Evolutionary conservation across 2,329 filamentous ascomycete species (phyloP).

Genomic region (Metarhizium sp.): DNA sequence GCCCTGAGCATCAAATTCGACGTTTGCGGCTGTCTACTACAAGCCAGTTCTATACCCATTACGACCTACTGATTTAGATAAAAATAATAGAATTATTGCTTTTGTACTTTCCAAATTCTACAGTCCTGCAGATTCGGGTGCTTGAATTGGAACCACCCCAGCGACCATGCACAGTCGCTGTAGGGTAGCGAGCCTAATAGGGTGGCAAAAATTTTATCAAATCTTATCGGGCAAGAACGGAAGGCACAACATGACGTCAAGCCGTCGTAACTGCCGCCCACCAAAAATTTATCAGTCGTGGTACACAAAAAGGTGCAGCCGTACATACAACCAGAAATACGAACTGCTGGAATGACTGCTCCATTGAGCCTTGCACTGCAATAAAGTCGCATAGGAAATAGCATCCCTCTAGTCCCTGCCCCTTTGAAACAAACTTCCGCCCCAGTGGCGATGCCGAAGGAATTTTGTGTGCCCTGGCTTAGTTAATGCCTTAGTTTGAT

Average conservation of each 20-base stretch:
- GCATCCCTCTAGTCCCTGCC: background rate
- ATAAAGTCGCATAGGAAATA: background rate
- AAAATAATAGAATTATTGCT: too few species aligned
- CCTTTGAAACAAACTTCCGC: background rate
- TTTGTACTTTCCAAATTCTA: too few species aligned
- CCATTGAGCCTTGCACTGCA: background rate
- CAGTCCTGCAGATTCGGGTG: too few species aligned
- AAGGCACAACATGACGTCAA: slow-evolving; percentile 3
- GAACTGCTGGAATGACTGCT: background rate
- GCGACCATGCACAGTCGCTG: background rate
- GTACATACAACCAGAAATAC: background rate
- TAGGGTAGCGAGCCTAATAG: background rate
- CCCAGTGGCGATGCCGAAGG: background rate
- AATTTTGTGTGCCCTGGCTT: slow-evolving; percentile 3
- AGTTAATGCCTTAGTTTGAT: slow-evolving; percentile 26
- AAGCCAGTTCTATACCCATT: too few species aligned
- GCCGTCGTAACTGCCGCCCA: background rate
- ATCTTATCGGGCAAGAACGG: background rate
- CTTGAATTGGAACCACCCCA: too few species aligned
- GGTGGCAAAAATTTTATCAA: background rate
- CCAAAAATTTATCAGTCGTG: background rate
- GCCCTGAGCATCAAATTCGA: too few species aligned
- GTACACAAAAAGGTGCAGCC: background rate
- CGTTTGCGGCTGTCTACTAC: too few species aligned
- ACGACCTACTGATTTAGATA: too few species aligned